Conservation (phyloP, 805 yeast genomes). For the Candida oleophila region DNA sequence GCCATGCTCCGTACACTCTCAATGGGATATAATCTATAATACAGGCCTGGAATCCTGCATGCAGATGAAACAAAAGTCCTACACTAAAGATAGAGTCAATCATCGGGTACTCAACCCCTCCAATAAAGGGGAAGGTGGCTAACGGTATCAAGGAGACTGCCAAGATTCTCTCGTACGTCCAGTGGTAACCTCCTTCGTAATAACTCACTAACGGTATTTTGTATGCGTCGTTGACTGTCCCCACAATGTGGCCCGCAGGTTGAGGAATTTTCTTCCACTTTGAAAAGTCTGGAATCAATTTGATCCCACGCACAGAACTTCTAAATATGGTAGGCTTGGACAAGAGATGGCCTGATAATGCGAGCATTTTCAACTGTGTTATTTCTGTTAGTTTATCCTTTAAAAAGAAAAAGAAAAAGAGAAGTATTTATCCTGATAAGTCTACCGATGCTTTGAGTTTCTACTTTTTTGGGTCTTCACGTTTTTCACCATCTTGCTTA, state of each 20-base stretch:
- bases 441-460: no score
- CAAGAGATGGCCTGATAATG: not conserved
- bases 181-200: constrained; percentile 83
- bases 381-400: no score
- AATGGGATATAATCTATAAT: constrained; percentile 89
- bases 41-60: constrained; percentile 86
- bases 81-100: constrained; percentile 71
- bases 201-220: constrained; percentile 60
- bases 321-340: not conserved
- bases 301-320: constrained; percentile 13
- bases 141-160: constrained; percentile 76
- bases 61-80: constrained; percentile 71
- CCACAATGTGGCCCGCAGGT: constrained; percentile 87
- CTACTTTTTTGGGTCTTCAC: not conserved
- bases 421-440: no score
- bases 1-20: constrained; percentile 80
- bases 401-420: no score
- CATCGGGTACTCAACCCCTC: constrained; percentile 69
- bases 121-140: constrained; percentile 68
- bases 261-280: constrained; percentile 60
- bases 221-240: constrained; percentile 91
- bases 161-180: constrained; percentile 83
- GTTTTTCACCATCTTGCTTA: not conserved
- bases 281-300: constrained; percentile 45
- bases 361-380: not conserved